Evolutionary conservation across 306 rosid genomes (phyloP), one percentile per base, ranked within the genome.

Genomic region (Dalbergia cochinchinensis): DNA sequence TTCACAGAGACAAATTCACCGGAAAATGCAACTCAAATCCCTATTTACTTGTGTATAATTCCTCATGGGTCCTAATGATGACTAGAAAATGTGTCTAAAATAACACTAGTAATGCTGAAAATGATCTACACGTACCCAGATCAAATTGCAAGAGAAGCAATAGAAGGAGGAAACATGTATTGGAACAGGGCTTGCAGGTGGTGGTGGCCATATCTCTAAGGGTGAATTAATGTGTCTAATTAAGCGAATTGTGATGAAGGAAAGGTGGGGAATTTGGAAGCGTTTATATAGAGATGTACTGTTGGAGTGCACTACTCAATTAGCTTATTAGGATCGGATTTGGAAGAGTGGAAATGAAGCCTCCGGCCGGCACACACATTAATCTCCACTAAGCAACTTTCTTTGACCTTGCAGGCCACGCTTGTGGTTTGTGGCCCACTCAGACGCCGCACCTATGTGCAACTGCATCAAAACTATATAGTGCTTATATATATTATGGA

Each of bases 341-440:
- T 75, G 53, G 65, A 55, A 41, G 54, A 73, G 82, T 57, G 50
- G 54, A 77, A 78, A 4, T 15, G 11, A 51, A 64, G 74, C 22
- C 60, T 58, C 1, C 10, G 26, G 65, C 31, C 74, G 60, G 62
- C 35, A 35, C 65, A 39, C 2, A 4, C 41, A 37, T 37, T 37
- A 4, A 37, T 48, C 71, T 74, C 91, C 94, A 88, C 90, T 83
- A 50, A 48, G 90, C 90, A 83, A 80, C 84, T 73, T 78, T 81
- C 70, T 85, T 83, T 85, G 92, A 90, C 89, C 44, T 86, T 74
- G n/a, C 31, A 5, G 6, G 13, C 71, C 90, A 89, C 83, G 86
- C 86, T 22, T 37, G 58, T 71, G 31, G 31, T 26, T 26, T 26
- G 31, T 26, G 48, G 60, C 78, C 71, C 66, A 71, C 86, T 78